Conservation (phyloP, 148 eudicot species). For the Vaccinium myrtillus region DNA sequence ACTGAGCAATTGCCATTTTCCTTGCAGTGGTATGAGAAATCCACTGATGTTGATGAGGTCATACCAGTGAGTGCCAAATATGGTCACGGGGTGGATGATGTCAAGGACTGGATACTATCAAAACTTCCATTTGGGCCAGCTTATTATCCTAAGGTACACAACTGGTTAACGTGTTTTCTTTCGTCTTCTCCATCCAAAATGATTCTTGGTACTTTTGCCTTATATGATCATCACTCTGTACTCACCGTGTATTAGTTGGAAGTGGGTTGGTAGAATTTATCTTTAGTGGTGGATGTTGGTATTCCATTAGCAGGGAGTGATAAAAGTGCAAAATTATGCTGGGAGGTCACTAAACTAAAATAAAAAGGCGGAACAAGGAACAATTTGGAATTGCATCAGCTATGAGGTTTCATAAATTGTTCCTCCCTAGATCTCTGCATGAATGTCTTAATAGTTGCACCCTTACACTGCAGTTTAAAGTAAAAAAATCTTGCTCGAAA, state of each 20-base stretch:
- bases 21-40: constrained; percentile 91
- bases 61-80: constrained; percentile 98
- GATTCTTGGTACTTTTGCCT: constrained; percentile 2
- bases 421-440: neutral
- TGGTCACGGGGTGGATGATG: constrained; percentile 96
- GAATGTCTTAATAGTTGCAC: neutral
- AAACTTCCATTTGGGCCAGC: constrained; percentile 92
- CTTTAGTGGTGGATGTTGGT: neutral
- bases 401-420: neutral
- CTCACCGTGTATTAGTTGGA: neutral
- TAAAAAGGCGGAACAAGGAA: neutral
- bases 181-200: neutral
- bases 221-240: neutral
- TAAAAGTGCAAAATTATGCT: neutral
- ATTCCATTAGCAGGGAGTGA: constrained; percentile 1
- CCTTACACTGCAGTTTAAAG: neutral
- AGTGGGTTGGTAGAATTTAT: neutral
- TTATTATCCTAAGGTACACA: constrained; percentile 75
- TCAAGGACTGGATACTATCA: constrained; percentile 91
- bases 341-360: neutral
- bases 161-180: neutral
- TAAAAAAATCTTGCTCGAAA: neutral
- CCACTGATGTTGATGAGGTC: constrained; percentile 89
- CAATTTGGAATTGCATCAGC: neutral
- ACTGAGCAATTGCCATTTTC: constrained; percentile 2